Evolutionary conservation across 2,329 filamentous ascomycete genomes (phyloP).

Genomic region (Cladobotryum mycophilum): DNA sequence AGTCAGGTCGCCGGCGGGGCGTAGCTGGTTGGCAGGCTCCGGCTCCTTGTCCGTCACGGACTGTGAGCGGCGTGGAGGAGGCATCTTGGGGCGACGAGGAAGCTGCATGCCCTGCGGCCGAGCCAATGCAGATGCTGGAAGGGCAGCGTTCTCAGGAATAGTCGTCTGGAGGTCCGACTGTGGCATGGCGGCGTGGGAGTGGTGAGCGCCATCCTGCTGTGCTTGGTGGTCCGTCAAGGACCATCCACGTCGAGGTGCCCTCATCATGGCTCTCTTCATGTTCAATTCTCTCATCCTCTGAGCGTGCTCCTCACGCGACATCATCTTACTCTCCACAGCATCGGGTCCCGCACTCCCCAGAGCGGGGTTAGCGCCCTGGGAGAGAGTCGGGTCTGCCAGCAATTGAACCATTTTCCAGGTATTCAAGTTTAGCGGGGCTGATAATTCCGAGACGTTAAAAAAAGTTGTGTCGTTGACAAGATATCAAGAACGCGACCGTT

Average conservation of each 20-base stretch:
- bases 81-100: constrained; percentile 30
- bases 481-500: too few species aligned
- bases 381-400: constrained; percentile 23
- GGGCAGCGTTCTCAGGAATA: constrained; percentile 30
- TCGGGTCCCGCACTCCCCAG: constrained; percentile 16
- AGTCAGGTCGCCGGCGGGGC: constrained; percentile 38
- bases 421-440: neutral
- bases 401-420: constrained; percentile 26
- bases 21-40: constrained; percentile 42
- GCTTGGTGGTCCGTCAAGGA: constrained; percentile 41
- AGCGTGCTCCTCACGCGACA: constrained; percentile 37
- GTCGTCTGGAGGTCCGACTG: constrained; percentile 22
- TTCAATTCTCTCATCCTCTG: constrained; percentile 33
- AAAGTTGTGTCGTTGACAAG: too few species aligned
- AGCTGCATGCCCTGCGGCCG: constrained; percentile 18
- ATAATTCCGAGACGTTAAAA: neutral
- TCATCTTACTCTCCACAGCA: constrained; percentile 15
- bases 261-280: constrained; percentile 30
- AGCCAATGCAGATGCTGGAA: constrained; percentile 12
- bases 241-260: constrained; percentile 39
- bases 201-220: constrained; percentile 19
- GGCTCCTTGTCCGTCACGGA: constrained; percentile 57
- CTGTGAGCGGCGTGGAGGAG: constrained; percentile 49
- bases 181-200: constrained; percentile 17
- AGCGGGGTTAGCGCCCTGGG: constrained; percentile 18